Percentiles rank a stretch among this genome's conserved stretches.
Conservation (phyloP, 108 stramenopile genomes). For the Aurantiochytrium sp. region DNA sequence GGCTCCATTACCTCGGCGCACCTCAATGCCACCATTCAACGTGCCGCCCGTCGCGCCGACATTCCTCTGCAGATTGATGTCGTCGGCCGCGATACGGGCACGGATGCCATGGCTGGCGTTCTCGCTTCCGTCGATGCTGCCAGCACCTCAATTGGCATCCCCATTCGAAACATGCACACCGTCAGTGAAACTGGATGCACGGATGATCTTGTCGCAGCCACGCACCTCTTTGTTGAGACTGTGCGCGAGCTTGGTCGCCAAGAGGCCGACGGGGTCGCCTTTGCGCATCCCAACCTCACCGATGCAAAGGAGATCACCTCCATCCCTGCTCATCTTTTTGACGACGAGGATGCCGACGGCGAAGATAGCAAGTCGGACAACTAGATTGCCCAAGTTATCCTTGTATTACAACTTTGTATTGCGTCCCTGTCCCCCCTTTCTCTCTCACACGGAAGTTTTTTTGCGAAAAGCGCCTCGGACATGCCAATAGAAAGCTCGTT, state of each 20-base stretch:
- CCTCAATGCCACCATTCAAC: background rate
- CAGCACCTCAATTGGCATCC: background rate
- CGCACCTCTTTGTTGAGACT: background rate
- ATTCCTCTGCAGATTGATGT: conserved; percentile 1
- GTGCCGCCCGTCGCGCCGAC: background rate
- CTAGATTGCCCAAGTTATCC: no score
- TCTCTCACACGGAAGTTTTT: no score
- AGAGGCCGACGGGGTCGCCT: background rate
- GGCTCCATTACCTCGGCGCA: background rate
- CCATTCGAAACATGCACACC: conserved; percentile 13
- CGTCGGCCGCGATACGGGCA: background rate
- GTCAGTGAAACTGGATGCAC: background rate
- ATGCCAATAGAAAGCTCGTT: no score
- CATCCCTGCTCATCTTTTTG: background rate
- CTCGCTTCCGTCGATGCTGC: background rate
- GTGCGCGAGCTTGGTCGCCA: background rate
- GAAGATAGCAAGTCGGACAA: background rate
- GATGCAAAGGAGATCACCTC: background rate
- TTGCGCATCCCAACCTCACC: background rate
- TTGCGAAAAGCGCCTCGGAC: no score
- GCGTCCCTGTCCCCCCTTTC: no score
- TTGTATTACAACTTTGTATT: no score
- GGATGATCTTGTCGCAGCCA: background rate
- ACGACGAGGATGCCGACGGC: background rate
- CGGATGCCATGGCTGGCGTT: background rate